Evolutionary conservation across 1,284 basidiomycete species (phyloP).

Genomic region (Naganishia sp.): DNA sequence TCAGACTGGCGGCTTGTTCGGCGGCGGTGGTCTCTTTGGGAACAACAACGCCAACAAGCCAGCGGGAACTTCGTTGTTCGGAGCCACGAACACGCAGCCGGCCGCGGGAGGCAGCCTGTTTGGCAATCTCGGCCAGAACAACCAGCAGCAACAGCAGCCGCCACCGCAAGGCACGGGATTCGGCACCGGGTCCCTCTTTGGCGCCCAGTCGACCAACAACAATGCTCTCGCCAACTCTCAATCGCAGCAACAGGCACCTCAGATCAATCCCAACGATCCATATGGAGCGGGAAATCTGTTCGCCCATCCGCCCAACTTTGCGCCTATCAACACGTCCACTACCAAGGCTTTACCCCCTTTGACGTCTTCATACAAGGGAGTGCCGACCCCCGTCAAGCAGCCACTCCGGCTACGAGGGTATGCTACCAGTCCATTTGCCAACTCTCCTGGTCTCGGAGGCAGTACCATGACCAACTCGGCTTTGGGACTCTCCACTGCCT

Average conservation of each 20-base stretch:
- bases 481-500: slow-evolving; percentile 36
- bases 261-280: slow-evolving; percentile 58
- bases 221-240: slow-evolving; percentile 47
- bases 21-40: slow-evolving; percentile 37
- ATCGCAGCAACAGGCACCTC: slow-evolving; percentile 32
- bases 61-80: slow-evolving; percentile 40
- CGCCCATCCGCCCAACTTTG: slow-evolving; percentile 41
- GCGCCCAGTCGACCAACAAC: slow-evolving; percentile 41
- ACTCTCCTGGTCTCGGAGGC: slow-evolving; percentile 33
- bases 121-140: slow-evolving; percentile 35
- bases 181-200: slow-evolving; percentile 43
- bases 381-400: slow-evolving; percentile 48
- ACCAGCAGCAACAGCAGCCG: slow-evolving; percentile 38
- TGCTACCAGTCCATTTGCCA: slow-evolving; percentile 36
- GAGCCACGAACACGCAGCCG: slow-evolving; percentile 34
- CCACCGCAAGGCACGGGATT: slow-evolving; percentile 26
- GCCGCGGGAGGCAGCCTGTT: slow-evolving; percentile 44
- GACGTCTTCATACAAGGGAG: slow-evolving; percentile 53
- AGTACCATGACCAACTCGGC: slow-evolving; percentile 40
- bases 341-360: slow-evolving; percentile 53
- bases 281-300: slow-evolving; percentile 74
- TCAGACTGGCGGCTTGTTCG: slow-evolving; percentile 47
- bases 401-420: slow-evolving; percentile 43
- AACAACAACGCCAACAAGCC: slow-evolving; percentile 30
- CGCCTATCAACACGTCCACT: slow-evolving; percentile 48